Evolutionary conservation across 1,139 yeast genomes (phyloP).

Genomic region (Suhomyces bribrorum): DNA sequence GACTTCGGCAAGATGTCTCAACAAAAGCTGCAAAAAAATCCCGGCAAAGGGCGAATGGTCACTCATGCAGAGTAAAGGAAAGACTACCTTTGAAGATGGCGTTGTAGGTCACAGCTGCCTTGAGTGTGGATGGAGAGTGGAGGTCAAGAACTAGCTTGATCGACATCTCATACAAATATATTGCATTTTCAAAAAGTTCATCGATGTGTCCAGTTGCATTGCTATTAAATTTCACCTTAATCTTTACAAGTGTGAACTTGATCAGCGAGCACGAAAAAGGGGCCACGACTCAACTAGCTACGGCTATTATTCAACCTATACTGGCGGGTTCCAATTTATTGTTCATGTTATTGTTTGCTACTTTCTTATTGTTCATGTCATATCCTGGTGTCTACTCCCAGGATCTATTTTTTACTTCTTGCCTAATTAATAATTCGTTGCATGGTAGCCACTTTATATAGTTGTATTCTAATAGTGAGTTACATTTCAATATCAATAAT

Average conservation of each 20-base stretch:
- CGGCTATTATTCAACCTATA: too few species aligned
- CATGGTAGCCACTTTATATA: not conserved
- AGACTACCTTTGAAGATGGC: constrained; percentile 43
- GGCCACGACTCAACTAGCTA: too few species aligned
- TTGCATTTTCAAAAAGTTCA: not conserved
- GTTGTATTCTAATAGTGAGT: too few species aligned
- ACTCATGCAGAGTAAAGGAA: constrained; percentile 75
- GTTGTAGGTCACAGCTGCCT: constrained; percentile 59
- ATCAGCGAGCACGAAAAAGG: too few species aligned
- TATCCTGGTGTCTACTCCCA: too few species aligned
- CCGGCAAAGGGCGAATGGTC: constrained; percentile 98
- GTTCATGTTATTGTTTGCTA: too few species aligned
- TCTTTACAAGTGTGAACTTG: too few species aligned
- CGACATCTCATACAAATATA: not conserved
- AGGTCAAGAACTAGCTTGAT: constrained; percentile 27
- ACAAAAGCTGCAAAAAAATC: constrained; percentile 72
- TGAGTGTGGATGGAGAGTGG: constrained; percentile 61
- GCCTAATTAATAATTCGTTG: not conserved
- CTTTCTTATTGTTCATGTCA: not conserved
- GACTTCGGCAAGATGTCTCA: constrained; percentile 87
- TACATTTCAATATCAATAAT: too few species aligned
- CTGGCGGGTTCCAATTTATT: too few species aligned
- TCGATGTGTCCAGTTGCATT: not conserved
- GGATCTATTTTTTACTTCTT: too few species aligned
- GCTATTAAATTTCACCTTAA: constrained; percentile 6